A percentile compares a stretch with the other conserved stretches of the same genome.
Evolutionary conservation across 2,329 filamentous ascomycete species (phyloP).

Genomic region (Fusarium haematococcum): DNA sequence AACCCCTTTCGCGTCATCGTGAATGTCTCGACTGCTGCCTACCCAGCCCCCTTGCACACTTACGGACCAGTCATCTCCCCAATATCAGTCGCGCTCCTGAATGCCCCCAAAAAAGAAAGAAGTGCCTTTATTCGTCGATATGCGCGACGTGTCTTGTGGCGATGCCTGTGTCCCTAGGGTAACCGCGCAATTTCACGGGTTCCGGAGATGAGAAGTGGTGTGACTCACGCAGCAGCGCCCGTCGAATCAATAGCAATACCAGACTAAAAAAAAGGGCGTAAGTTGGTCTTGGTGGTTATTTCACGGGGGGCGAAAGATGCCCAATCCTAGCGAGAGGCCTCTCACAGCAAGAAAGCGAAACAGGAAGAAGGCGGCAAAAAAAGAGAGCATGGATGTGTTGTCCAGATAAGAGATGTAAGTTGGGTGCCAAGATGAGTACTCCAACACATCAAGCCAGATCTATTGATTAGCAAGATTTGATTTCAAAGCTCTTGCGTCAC

Average conservation of each 20-base stretch:
- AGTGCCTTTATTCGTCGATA: not conserved
- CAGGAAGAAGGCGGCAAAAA: not conserved
- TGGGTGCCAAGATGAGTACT: not conserved
- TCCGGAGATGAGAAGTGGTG: conserved; percentile 1
- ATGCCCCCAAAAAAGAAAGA: not conserved
- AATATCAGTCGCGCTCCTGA: not conserved
- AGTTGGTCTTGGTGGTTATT: not conserved
- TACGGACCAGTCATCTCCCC: not conserved
- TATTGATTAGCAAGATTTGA: conserved; percentile 1
- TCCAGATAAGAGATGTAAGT: not conserved
- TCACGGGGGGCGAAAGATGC: conserved; percentile 13
- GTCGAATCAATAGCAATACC: not conserved
- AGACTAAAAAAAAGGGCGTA: not conserved
- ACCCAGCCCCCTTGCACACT: conserved; percentile 8
- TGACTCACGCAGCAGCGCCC: conserved; percentile 24
- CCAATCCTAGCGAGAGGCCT: conserved; percentile 19
- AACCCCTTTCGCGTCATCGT: conserved; percentile 13
- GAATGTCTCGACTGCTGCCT: conserved; percentile 37
- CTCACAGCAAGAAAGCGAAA: not conserved
- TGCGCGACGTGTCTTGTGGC: conserved; percentile 30
- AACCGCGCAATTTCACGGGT: conserved; percentile 9
- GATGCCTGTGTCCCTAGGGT: conserved; percentile 14
- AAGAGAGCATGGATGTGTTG: not conserved
- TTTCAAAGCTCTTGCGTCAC: conserved; percentile 16
- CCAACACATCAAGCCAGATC: not conserved